Conservation (phyloP, 495 filamentous ascomycete species). For the Penicillium cinerascens region DNA sequence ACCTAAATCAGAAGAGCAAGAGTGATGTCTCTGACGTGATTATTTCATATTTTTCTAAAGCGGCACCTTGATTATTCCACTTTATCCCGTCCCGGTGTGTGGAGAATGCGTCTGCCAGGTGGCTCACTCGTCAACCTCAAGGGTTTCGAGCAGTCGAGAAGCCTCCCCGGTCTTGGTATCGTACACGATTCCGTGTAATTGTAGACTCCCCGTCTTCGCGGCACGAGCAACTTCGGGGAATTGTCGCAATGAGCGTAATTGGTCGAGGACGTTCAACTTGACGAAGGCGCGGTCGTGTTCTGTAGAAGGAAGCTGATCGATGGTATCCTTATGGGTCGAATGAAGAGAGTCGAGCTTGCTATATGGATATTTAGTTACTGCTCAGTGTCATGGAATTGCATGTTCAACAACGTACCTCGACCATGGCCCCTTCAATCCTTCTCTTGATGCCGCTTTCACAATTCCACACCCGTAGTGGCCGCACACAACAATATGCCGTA, state of each 20-base stretch:
- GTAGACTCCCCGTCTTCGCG: conserved; percentile 7
- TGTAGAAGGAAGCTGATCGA: conserved; percentile 9
- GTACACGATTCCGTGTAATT: conserved; percentile 24
- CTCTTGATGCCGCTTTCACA: conserved; percentile 23
- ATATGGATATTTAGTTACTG: background rate
- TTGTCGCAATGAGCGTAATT: conserved; percentile 14
- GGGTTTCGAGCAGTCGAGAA: background rate
- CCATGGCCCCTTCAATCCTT: conserved; percentile 22
- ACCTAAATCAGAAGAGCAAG: background rate
- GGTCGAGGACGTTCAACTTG: conserved; percentile 23
- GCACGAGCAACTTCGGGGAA: conserved; percentile 16
- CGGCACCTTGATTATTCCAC: background rate
- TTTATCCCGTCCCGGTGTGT: background rate
- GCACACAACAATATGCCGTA: conserved; percentile 42
- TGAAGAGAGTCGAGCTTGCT: conserved; percentile 18
- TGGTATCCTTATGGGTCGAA: conserved; percentile 8
- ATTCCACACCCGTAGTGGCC: conserved; percentile 44
- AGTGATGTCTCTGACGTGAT: background rate
- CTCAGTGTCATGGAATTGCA: background rate
- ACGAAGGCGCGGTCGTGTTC: conserved; percentile 20
- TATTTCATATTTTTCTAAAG: background rate
- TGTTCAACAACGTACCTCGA: conserved; percentile 9
- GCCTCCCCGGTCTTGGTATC: conserved; percentile 11
- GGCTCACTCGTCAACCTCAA: background rate
- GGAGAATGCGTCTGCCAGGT: too few species aligned